phyloP scores from a whole-genome alignment of 2,329 filamentous ascomycete species.

The Paraphoma sp. region DNA sequence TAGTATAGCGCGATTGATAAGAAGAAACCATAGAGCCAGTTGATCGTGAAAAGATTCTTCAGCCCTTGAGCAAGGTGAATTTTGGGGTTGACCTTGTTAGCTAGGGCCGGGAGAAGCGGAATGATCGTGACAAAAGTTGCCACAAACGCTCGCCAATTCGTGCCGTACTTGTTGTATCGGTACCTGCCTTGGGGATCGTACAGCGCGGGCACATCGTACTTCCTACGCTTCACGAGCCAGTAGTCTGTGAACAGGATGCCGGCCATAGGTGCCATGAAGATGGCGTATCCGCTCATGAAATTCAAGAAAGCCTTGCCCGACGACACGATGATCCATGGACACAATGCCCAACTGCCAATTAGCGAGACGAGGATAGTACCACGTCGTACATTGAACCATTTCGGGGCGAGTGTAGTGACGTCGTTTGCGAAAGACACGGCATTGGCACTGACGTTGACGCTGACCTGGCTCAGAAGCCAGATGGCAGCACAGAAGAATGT shows the following conservation, averaged over 20 bases:
- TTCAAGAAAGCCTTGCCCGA: conserved; percentile 25
- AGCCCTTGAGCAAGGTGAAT: conserved; percentile 19
- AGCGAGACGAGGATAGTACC: conserved; percentile 21
- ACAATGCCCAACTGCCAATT: conserved; percentile 21
- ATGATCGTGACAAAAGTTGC: conserved; percentile 22
- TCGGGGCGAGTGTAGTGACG: conserved; percentile 20
- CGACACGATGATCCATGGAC: conserved; percentile 30
- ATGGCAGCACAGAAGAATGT: conserved; percentile 25
- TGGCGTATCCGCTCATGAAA: conserved; percentile 30
- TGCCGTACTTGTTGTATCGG: conserved; percentile 20
- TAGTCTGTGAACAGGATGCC: conserved; percentile 25
- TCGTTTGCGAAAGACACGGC: conserved; percentile 30
- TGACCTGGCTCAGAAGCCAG: conserved; percentile 24
- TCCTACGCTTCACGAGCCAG: conserved; percentile 27
- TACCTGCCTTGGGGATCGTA: conserved; percentile 26
- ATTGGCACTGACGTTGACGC: conserved; percentile 32
- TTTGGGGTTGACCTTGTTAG: conserved; percentile 21
- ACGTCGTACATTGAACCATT: conserved; percentile 29
- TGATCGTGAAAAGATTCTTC: conserved; percentile 43
- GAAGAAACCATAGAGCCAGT: conserved; percentile 45
- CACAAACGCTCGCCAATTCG: conserved; percentile 28
- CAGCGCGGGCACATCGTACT: conserved; percentile 25
- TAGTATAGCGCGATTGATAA: conserved; percentile 33
- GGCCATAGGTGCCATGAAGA: conserved; percentile 33
- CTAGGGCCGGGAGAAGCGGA: conserved; percentile 23